These are phyloP conservation scores for Magnaporthiopsis rhizophila DNA, from an alignment of 2,329 filamentous ascomycete species.

Conservation along the genomic window DNA sequence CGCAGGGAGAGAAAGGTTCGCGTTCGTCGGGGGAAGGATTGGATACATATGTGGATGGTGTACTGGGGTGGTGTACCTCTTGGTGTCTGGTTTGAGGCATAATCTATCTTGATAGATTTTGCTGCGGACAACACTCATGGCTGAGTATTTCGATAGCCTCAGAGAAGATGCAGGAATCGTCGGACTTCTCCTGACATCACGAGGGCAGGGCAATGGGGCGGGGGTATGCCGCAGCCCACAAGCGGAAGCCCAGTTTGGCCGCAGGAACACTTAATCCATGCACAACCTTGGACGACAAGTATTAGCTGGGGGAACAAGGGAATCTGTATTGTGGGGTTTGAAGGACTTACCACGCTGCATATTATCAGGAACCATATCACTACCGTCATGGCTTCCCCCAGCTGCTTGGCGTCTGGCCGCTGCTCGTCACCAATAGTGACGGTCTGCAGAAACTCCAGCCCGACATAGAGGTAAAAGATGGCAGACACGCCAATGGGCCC, in stretches of 20 bases:
- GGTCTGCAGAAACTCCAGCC: constrained; percentile 60
- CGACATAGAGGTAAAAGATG: constrained; percentile 82
- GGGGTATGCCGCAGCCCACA: constrained; percentile 28
- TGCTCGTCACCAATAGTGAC: constrained; percentile 34
- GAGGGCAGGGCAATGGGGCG: not conserved
- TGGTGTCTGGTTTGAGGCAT: no score
- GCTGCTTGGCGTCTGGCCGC: constrained; percentile 49
- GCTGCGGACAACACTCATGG: no score
- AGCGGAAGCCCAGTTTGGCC: constrained; percentile 55
- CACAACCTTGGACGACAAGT: constrained; percentile 46
- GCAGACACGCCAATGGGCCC: constrained; percentile 89
- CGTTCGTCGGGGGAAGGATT: no score
- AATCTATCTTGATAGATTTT: no score
- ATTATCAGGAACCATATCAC: constrained; percentile 83
- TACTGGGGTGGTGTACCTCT: no score
- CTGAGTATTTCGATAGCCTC: no score
- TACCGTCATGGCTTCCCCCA: constrained; percentile 60
- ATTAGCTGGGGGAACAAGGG: constrained; percentile 8
- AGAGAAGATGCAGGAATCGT: no score
- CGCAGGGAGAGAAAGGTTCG: no score
- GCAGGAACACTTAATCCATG: constrained; percentile 78
- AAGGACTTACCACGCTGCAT: constrained; percentile 64
- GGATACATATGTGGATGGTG: no score
- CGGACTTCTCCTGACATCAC: not conserved
- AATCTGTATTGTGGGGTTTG: not conserved